Percentiles rank a stretch among this genome's conserved stretches.
These are phyloP conservation scores for Bolboschoenus planiculmis DNA, from an alignment of 176 grass and related monocot genomes.

Conservation along the genomic window DNA sequence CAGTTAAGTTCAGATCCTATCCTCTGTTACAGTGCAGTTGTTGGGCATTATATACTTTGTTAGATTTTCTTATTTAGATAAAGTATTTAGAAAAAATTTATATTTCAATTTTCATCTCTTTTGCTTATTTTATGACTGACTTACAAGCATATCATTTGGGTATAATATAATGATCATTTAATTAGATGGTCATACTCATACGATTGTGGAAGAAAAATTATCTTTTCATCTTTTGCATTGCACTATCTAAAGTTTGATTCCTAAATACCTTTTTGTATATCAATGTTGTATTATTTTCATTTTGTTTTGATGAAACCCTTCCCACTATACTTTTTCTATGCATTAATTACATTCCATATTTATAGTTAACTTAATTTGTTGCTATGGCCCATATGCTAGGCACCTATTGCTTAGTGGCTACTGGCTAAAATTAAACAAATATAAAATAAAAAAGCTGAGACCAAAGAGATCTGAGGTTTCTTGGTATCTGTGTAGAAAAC, in stretches of 20 bases:
- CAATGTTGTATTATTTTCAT: not conserved
- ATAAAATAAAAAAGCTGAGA: not conserved
- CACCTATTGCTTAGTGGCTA: not conserved
- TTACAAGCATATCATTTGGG: not conserved
- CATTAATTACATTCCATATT: not conserved
- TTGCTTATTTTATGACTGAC: too few species aligned
- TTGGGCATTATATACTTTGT: too few species aligned
- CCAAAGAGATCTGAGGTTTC: conserved; percentile 6
- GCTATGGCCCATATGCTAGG: not conserved
- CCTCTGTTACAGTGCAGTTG: not conserved
- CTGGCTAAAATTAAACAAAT: not conserved
- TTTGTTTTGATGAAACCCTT: not conserved
- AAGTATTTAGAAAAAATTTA: too few species aligned
- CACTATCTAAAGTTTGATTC: not conserved
- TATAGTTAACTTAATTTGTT: not conserved
- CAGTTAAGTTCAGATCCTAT: too few species aligned
- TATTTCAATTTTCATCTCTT: too few species aligned
- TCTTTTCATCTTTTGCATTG: not conserved
- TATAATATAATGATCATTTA: not conserved
- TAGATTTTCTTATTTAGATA: too few species aligned
- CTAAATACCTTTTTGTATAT: not conserved
- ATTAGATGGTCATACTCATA: not conserved
- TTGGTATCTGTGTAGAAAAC: not conserved
- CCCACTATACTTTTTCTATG: not conserved
- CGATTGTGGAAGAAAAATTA: not conserved